Percentiles rank a stretch among this genome's conserved stretches.
Evolutionary conservation across 2,329 filamentous ascomycete species (phyloP).

Genomic region (Ophiostoma novo-ulmi): DNA sequence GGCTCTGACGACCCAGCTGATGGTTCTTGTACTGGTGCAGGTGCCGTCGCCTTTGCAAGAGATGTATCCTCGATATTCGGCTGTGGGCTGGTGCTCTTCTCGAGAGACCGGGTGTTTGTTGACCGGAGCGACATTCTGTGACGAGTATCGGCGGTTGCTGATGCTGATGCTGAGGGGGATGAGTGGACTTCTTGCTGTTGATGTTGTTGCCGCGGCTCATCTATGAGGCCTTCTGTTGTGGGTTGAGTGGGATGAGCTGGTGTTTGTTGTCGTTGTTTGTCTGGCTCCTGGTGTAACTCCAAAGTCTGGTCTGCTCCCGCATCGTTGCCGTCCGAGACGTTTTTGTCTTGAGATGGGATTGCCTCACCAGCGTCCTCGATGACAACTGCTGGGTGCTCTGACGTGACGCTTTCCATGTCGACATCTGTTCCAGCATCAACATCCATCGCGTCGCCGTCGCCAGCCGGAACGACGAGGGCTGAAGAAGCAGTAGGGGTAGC

Average conservation of each 20-base stretch:
- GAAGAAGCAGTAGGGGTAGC: not conserved
- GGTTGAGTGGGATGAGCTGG: not conserved
- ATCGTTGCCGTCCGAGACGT: not conserved
- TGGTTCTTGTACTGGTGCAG: not conserved
- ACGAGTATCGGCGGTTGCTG: constrained; percentile 15
- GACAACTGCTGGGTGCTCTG: constrained; percentile 14
- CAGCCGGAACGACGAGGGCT: not conserved
- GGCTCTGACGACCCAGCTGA: not conserved
- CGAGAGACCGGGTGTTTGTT: not conserved
- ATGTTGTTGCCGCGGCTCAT: not conserved
- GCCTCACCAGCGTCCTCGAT: not conserved
- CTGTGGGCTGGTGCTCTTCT: constrained; percentile 16
- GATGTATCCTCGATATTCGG: not conserved
- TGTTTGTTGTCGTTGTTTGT: not conserved
- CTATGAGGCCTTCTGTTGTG: not conserved
- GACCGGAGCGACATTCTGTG: constrained; percentile 27
- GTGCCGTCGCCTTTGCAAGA: not conserved
- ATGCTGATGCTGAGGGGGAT: not conserved
- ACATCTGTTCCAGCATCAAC: constrained; percentile 24
- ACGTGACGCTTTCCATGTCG: constrained; percentile 24
- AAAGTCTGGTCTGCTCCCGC: not conserved
- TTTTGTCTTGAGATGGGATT: not conserved
- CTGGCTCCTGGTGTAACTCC: not conserved
- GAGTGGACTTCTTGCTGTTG: not conserved
- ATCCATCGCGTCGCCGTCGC: constrained; percentile 24